Conservation (phyloP, 768 basidiomycete genomes). For the Pleurotus salmoneostramineus region DNA sequence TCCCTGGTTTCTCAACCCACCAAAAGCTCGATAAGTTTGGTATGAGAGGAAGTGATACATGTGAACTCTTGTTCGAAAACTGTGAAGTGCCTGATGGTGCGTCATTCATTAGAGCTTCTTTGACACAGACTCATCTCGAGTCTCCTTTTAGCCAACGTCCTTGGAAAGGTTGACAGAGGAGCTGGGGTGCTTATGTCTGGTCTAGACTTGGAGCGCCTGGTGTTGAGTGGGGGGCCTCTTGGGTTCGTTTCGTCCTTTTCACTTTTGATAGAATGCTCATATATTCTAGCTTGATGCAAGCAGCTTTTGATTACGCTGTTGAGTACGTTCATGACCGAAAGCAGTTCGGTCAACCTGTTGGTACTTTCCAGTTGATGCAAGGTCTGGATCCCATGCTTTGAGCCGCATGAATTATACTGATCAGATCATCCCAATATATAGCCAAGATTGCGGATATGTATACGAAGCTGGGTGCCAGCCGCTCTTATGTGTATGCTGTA, state of each 20-base stretch:
- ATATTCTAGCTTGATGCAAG: constrained; percentile 74
- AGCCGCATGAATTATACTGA: neutral
- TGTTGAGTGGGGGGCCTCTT: constrained; percentile 88
- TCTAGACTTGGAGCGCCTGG: constrained; percentile 86
- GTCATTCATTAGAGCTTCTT: constrained; percentile 12
- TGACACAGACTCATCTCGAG: neutral
- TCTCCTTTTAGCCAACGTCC: constrained; percentile 65
- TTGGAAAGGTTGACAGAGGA: constrained; percentile 77
- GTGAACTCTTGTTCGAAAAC: constrained; percentile 88
- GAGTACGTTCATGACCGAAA: constrained; percentile 92
- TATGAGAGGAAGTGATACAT: constrained; percentile 95
- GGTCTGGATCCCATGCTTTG: constrained; percentile 37
- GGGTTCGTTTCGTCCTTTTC: constrained; percentile 45
- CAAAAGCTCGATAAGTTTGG: constrained; percentile 95
- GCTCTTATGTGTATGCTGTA: constrained; percentile 92
- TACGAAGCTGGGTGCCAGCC: constrained; percentile 83
- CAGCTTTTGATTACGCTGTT: constrained; percentile 84
- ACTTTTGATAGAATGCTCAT: neutral
- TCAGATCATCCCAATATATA: constrained; percentile 19
- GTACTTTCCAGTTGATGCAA: constrained; percentile 95
- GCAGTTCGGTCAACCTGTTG: constrained; percentile 86
- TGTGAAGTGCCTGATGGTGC: constrained; percentile 86
- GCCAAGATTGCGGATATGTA: constrained; percentile 93
- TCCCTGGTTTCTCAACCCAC: constrained; percentile 82
- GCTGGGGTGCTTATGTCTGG: constrained; percentile 92